phyloP scores from a whole-genome alignment of 148 eudicot species.

The Chenopodium berlandieri region DNA sequence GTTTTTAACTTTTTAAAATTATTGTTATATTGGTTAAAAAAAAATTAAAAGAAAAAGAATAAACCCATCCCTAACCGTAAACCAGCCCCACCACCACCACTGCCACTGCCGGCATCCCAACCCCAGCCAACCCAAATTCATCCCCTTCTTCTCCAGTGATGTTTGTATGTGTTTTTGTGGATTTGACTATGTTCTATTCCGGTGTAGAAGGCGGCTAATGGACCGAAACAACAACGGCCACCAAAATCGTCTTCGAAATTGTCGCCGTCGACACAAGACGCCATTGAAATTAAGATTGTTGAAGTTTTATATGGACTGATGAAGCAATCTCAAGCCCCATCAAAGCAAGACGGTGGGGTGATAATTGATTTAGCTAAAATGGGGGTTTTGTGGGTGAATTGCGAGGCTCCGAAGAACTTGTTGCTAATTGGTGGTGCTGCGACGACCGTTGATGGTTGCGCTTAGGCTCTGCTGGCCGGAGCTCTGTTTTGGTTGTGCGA shows the following conservation, averaged over 20 bases:
- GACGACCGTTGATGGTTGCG: no score
- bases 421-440: no score
- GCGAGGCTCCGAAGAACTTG: no score
- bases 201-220: conserved; percentile 64
- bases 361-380: conserved; percentile 41
- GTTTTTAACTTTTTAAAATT: no score
- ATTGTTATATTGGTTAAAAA: no score
- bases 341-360: conserved; percentile 39
- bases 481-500: no score
- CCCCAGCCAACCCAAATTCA: background rate
- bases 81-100: no score
- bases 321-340: conserved; percentile 74
- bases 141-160: background rate
- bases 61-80: no score
- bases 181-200: conserved; percentile 19
- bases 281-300: conserved; percentile 89
- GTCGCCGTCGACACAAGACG: conserved; percentile 65
- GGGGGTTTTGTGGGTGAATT: background rate
- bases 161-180: background rate
- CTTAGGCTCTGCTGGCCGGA: no score
- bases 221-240: conserved; percentile 38
- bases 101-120: no score
- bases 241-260: conserved; percentile 63
- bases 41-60: no score
- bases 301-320: conserved; percentile 81